These are phyloP conservation scores for Penicillium arizonense DNA, from an alignment of 495 filamentous ascomycete species.

Conservation along the genomic window DNA sequence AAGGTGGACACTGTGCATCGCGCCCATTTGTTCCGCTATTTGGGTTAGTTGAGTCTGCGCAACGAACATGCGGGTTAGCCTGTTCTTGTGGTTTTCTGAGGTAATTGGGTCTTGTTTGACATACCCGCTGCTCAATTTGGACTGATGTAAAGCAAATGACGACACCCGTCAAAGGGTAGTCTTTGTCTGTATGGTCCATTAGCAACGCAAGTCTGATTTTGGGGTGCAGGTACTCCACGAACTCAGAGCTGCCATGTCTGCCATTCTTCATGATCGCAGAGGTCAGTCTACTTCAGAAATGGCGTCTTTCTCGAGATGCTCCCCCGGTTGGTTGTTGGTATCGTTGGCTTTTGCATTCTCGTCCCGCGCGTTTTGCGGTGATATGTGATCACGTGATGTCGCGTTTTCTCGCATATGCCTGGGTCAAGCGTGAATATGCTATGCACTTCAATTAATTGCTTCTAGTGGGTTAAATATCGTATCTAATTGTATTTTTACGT, in stretches of 20 bases:
- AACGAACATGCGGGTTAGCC: slow-evolving; percentile 10
- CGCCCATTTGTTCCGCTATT: slow-evolving; percentile 79
- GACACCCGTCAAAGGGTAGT: slow-evolving; percentile 71
- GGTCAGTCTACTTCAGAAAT: neutral
- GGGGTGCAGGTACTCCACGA: slow-evolving; percentile 7
- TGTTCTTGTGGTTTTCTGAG: neutral
- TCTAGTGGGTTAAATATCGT: too few species aligned
- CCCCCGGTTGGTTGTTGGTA: slow-evolving; percentile 2
- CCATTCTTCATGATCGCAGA: slow-evolving; percentile 45
- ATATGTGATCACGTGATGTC: slow-evolving; percentile 20
- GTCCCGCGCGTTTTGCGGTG: slow-evolving; percentile 18
- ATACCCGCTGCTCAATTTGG: slow-evolving; percentile 74
- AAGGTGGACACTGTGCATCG: slow-evolving; percentile 81
- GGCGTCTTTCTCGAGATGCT: neutral
- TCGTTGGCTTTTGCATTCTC: slow-evolving; percentile 4
- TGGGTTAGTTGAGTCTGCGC: slow-evolving; percentile 65
- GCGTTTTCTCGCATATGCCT: neutral
- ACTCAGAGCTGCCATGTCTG: slow-evolving; percentile 37
- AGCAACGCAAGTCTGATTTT: slow-evolving; percentile 1
- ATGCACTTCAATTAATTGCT: too few species aligned
- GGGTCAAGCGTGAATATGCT: neutral
- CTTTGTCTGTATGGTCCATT: slow-evolving; percentile 38
- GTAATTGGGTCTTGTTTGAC: neutral
- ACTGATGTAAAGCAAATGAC: slow-evolving; percentile 93
- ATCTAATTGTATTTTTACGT: too few species aligned